Conservation (phyloP, 176 grass and related monocot species). For the Oryza coarctata region DNA sequence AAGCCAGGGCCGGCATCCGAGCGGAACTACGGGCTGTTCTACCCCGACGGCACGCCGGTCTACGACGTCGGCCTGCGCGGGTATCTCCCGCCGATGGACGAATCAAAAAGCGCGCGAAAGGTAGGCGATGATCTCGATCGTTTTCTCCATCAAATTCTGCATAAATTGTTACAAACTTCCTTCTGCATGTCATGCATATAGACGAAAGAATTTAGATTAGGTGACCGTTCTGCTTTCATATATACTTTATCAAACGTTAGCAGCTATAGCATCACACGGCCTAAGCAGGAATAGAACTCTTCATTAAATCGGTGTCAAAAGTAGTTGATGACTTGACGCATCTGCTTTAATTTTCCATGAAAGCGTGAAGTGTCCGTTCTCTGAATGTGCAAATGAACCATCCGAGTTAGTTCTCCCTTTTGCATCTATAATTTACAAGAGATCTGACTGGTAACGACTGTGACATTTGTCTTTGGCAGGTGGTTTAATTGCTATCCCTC, state of each 20-base stretch:
- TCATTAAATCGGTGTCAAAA: background rate
- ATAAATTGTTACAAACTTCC: conserved; percentile 11
- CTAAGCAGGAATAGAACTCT: conserved; percentile 1
- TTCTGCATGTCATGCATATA: background rate
- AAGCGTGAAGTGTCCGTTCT: background rate
- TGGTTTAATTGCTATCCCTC: conserved; percentile 32
- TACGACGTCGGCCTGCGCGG: conserved; percentile 78
- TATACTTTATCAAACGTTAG: background rate
- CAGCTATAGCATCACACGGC: background rate
- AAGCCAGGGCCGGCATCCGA: conserved; percentile 85
- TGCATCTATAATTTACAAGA: background rate
- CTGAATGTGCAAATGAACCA: background rate
- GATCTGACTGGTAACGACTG: conserved; percentile 3
- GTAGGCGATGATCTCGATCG: conserved; percentile 7
- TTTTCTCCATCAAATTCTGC: background rate
- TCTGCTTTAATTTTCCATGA: background rate
- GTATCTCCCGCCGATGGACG: conserved; percentile 61
- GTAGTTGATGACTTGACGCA: background rate
- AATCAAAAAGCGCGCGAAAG: conserved; percentile 35
- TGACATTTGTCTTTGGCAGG: conserved; percentile 40
- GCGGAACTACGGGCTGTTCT: conserved; percentile 79
- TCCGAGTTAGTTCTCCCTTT: background rate
- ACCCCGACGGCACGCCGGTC: conserved; percentile 79
- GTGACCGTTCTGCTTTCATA: conserved; percentile 1
- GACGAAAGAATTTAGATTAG: background rate